Base-by-base conservation (phyloP, 73 alveolate species). In the Paramecium primaurelia region DNA sequence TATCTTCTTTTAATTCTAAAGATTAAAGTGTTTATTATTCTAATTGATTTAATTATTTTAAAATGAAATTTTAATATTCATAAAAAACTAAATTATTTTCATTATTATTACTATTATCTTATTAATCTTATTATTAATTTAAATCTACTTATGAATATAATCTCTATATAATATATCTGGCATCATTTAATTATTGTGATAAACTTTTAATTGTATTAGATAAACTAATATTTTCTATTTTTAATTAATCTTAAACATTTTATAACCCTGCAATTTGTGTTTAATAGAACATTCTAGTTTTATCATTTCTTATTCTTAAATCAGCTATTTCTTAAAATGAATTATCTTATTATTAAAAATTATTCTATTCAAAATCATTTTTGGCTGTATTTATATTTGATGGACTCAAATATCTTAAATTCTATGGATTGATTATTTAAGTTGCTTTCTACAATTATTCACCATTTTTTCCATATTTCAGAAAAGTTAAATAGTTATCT, bases 181-280 rank as follows among this genome's bases (percentile, higher is more conserved):
- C 87, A 73, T 73, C 87, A 16, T 4, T 14, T 22, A 73, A 20
- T 18, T 73, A 38, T 36, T 32, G n/a, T 16, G 87, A 37, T 38
- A 73, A 73, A n/a, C 59, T 40, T 73, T 73, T 20, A 36, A 73
- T 40, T 16, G 60, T 73, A 37, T 40, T 73, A 37, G 87, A 73
- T n/a, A 73, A 44, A 37, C 87, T 73, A 11, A 73, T 73, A 18
- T 73, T 73, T 14, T 73, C 87, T 12, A 73, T 73, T 73, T 73
- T 32, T 4, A 73, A 12, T 36, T 73, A 37, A 14, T 73, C 87
- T 73, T 37, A 37, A 30, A 25, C 54, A 73, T 73, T 73, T 73
- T 73, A 16, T 20, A 73, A 22, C 2, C 59, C 40, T 40, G 36
- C 60, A 20, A 37, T 37, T 73, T 73, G 20, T 9, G 87, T 30